These are phyloP conservation scores for Artemisia argyi DNA, from an alignment of 129 eudicot genomes.

Conservation along the genomic window DNA sequence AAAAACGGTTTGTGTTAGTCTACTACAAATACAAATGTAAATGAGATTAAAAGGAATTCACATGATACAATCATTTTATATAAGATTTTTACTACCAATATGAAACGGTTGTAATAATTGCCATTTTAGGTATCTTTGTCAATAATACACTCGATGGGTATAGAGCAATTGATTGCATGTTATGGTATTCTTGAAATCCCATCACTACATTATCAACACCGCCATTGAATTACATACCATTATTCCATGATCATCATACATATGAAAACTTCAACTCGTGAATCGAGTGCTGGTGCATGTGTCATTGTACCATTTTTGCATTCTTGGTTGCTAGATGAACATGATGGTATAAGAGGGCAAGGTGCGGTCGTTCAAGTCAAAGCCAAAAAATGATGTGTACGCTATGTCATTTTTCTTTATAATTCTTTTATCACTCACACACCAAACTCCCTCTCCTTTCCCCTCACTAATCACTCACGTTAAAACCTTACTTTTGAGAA, in stretches of 20 bases:
- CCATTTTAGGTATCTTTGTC: constrained; percentile 31
- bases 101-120: constrained; percentile 16
- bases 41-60: too few relatives aligned
- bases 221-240: constrained; percentile 31
- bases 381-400: too few relatives aligned
- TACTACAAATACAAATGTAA: too few relatives aligned
- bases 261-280: constrained; percentile 21
- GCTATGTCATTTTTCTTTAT: too few relatives aligned
- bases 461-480: too few relatives aligned
- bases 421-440: too few relatives aligned
- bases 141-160: constrained; percentile 35
- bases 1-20: too few relatives aligned
- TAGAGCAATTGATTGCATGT: constrained; percentile 33
- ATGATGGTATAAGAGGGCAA: too few relatives aligned
- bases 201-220: constrained; percentile 33
- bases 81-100: neutral
- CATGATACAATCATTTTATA: neutral
- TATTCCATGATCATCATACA: constrained; percentile 31
- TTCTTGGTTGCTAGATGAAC: neutral
- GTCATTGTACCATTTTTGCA: constrained; percentile 22
- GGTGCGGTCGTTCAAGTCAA: too few relatives aligned
- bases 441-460: too few relatives aligned
- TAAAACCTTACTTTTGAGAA: too few relatives aligned
- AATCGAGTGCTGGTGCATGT: constrained; percentile 33
- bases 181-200: constrained; percentile 31